These are phyloP conservation scores for Acrocalymma vagum DNA, from an alignment of 2,329 filamentous ascomycete genomes.

Conservation along the genomic window DNA sequence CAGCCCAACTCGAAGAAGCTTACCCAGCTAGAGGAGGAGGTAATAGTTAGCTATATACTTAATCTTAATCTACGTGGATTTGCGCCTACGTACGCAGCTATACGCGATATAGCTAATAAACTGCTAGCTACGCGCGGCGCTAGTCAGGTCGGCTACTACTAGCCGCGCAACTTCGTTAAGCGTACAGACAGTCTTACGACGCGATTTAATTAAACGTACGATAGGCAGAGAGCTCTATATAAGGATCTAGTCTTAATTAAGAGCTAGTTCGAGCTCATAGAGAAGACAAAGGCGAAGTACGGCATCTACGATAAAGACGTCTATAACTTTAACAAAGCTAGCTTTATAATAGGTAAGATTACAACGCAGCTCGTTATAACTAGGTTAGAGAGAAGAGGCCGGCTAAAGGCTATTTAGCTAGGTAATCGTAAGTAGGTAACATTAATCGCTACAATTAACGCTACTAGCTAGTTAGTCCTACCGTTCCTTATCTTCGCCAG, in stretches of 20 bases:
- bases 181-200: not conserved
- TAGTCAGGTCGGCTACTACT: not conserved
- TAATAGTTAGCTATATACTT: conserved; percentile 12
- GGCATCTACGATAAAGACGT: conserved; percentile 10
- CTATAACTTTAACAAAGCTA: conserved; percentile 15
- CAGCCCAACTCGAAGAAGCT: too few species aligned
- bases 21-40: conserved; percentile 15
- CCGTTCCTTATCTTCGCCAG: conserved; percentile 14
- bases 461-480: conserved; percentile 6
- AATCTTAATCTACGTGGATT: conserved; percentile 12
- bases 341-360: conserved; percentile 14
- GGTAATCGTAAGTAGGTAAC: conserved; percentile 9
- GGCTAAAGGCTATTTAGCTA: conserved; percentile 10
- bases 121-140: conserved; percentile 44
- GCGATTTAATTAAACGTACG: conserved; percentile 2
- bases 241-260: not conserved
- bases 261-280: conserved; percentile 6
- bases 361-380: conserved; percentile 10
- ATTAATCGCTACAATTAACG: conserved; percentile 9
- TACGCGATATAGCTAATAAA: conserved; percentile 55
- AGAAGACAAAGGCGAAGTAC: conserved; percentile 13
- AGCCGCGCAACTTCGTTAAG: conserved; percentile 7
- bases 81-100: conserved; percentile 6
- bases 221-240: not conserved
- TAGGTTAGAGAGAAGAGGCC: conserved; percentile 6